Percentiles rank a stretch among this genome's conserved stretches.
Conservation (phyloP, 2,329 filamentous ascomycete genomes). For the Daldinia sp. region DNA sequence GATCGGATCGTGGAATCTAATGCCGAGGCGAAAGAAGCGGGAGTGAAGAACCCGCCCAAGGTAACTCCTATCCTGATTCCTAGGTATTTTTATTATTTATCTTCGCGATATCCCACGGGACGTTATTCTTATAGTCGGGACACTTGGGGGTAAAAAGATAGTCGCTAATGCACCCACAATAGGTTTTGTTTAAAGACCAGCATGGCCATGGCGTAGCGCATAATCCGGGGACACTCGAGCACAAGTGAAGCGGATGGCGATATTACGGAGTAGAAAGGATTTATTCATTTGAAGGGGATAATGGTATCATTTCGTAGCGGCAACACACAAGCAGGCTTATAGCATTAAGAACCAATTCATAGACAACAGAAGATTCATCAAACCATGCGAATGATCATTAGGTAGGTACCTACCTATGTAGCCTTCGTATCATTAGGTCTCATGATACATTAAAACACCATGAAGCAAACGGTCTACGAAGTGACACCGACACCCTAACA, state of each 20-base stretch:
- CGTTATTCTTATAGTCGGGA: background rate
- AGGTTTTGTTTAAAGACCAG: conserved; percentile 52
- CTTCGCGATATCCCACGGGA: background rate
- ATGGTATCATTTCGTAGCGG: background rate
- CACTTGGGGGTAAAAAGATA: too few relatives aligned
- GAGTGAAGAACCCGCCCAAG: conserved; percentile 54
- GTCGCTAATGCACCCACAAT: background rate
- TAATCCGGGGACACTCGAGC: conserved; percentile 49
- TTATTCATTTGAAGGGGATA: too few relatives aligned
- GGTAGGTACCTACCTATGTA: too few relatives aligned
- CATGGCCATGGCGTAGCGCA: conserved; percentile 51
- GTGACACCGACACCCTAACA: background rate
- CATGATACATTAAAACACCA: background rate
- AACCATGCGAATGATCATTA: background rate
- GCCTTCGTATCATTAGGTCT: background rate
- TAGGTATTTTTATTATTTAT: background rate
- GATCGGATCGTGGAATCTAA: conserved; percentile 49
- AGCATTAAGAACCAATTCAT: too few relatives aligned
- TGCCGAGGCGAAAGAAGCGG: conserved; percentile 48
- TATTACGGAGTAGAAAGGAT: background rate
- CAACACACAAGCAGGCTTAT: background rate
- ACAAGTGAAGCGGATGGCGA: conserved; percentile 34
- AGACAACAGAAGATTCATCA: background rate
- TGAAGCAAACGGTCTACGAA: background rate
- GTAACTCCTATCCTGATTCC: conserved; percentile 30